Percentiles rank a stretch among this genome's conserved stretches.
phyloP scores from a whole-genome alignment of 345 rosid species.

The Eucalyptus marginata region DNA sequence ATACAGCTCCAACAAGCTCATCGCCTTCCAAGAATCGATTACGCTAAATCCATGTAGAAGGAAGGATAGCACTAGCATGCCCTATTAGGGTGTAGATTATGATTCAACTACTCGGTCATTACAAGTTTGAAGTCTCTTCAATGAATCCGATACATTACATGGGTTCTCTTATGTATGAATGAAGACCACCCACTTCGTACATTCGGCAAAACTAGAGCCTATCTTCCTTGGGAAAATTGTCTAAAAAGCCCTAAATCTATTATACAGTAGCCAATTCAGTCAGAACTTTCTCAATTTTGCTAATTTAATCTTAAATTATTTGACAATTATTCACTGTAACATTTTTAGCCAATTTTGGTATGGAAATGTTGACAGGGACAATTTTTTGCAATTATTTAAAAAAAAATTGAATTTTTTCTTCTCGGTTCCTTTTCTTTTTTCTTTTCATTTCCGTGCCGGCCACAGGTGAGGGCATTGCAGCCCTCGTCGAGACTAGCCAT shows the following conservation, averaged over 20 bases:
- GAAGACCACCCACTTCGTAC: background rate
- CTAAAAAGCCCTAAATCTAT: background rate
- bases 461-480: background rate
- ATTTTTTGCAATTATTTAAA: background rate
- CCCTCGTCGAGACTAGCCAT: background rate
- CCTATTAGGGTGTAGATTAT: background rate
- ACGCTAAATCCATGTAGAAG: background rate
- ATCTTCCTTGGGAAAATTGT: background rate
- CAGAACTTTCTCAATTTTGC: background rate
- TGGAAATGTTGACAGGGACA: accelerated
- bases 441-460: accelerated
- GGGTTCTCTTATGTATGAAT: background rate
- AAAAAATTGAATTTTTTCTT: background rate
- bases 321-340: background rate
- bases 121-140: background rate
- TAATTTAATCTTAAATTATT: background rate
- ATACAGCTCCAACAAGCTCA: background rate
- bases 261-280: background rate
- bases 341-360: background rate
- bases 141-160: background rate
- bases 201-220: accelerated
- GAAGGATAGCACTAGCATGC: background rate
- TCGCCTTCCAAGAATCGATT: background rate
- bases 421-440: accelerated
- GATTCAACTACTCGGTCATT: background rate